Conservation (phyloP, 306 rosid species). For the Glycyrrhiza uralensis region DNA sequence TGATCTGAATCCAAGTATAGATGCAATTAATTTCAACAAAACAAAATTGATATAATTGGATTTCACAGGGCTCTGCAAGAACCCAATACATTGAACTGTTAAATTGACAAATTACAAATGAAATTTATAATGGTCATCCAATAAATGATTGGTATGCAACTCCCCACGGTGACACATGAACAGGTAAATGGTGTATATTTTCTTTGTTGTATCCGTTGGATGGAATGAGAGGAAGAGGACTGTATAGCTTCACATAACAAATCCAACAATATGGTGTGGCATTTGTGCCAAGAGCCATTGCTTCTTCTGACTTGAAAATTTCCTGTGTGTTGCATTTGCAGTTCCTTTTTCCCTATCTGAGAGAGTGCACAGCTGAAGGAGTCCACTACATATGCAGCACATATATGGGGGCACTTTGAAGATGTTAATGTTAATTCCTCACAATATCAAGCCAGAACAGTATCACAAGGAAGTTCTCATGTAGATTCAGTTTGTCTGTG, state of each 20-base stretch:
- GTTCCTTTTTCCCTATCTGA: slow-evolving; percentile 21
- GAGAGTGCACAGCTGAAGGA: slow-evolving; percentile 12
- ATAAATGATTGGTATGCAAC: slow-evolving; percentile 12
- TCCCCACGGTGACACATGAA: background rate
- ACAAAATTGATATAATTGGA: background rate
- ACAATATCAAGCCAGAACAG: slow-evolving; percentile 8
- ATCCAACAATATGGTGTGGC: background rate
- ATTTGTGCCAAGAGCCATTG: slow-evolving; percentile 24
- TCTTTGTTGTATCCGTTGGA: slow-evolving; percentile 6
- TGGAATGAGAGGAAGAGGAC: background rate
- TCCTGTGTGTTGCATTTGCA: slow-evolving; percentile 13
- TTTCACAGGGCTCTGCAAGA: background rate
- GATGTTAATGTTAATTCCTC: slow-evolving; percentile 26
- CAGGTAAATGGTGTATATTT: slow-evolving; percentile 10
- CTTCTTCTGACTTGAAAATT: slow-evolving; percentile 18
- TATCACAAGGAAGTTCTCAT: slow-evolving; percentile 14
- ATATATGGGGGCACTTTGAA: background rate
- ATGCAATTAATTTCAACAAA: background rate
- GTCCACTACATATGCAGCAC: slow-evolving; percentile 11
- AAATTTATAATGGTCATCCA: slow-evolving; percentile 3
- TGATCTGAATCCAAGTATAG: background rate
- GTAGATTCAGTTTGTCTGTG: slow-evolving; percentile 45
- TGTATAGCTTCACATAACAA: slow-evolving; percentile 12
- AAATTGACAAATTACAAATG: background rate
- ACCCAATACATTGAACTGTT: background rate